phyloP scores from a whole-genome alignment of 768 basidiomycete species.

The Baorangia bicolor region DNA sequence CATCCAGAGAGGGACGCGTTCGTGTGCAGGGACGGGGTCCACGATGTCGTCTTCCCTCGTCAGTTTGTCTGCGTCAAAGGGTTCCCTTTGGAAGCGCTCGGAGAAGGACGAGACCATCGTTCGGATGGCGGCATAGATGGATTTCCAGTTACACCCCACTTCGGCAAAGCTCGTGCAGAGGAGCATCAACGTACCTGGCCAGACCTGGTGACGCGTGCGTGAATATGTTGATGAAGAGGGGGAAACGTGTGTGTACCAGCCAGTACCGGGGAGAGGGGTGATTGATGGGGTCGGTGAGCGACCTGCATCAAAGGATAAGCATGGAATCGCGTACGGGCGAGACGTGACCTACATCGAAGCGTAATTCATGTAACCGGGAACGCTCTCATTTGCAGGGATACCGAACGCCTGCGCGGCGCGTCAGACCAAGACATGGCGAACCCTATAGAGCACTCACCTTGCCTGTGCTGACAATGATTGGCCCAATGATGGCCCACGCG shows the following conservation, averaged over 20 bases:
- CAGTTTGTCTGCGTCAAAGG: slow-evolving; percentile 1
- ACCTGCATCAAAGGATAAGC: slow-evolving; percentile 20
- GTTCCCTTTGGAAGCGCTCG: slow-evolving; percentile 2
- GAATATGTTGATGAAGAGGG: neutral
- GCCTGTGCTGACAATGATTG: slow-evolving; percentile 51
- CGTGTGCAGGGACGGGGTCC: slow-evolving; percentile 51
- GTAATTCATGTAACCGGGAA: slow-evolving; percentile 29
- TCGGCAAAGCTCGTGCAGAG: slow-evolving; percentile 44
- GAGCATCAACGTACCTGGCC: slow-evolving; percentile 44
- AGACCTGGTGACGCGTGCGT: slow-evolving; percentile 15
- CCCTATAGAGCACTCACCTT: neutral
- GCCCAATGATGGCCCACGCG: slow-evolving; percentile 63
- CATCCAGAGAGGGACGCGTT: slow-evolving; percentile 56
- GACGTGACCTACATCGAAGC: slow-evolving; percentile 11
- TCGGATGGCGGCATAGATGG: slow-evolving; percentile 11
- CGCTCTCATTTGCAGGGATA: slow-evolving; percentile 2
- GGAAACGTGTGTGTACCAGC: slow-evolving; percentile 38
- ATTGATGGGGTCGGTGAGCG: slow-evolving; percentile 44
- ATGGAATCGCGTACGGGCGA: neutral
- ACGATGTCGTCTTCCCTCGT: slow-evolving; percentile 39
- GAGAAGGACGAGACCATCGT: slow-evolving; percentile 1
- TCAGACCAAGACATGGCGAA: neutral
- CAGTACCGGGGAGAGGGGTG: slow-evolving; percentile 57
- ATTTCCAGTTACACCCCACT: slow-evolving; percentile 26
- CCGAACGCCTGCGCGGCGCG: slow-evolving; percentile 16